These are phyloP conservation scores for Alternaria sp. DNA, from an alignment of 2,329 filamentous ascomycete species.

Conservation along the genomic window DNA sequence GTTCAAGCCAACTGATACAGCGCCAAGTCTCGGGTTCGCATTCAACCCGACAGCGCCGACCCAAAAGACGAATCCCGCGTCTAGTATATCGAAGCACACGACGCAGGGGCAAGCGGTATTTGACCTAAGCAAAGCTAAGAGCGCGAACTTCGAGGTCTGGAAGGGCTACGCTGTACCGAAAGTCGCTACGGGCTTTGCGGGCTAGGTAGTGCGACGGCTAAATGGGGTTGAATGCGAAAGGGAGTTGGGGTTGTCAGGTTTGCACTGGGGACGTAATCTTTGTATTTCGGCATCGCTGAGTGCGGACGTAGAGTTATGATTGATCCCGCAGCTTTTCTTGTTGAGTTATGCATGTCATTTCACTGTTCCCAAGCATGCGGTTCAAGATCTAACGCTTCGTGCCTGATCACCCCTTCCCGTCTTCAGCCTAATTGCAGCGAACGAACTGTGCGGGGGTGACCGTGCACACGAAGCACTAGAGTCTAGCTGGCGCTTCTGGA, in stretches of 20 bases:
- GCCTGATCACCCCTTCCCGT: background rate
- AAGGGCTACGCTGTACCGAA: conserved; percentile 25
- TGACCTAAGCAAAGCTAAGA: conserved; percentile 32
- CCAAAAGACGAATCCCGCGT: conserved; percentile 21
- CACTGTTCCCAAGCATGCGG: background rate
- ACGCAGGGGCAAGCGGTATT: conserved; percentile 28
- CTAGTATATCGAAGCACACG: conserved; percentile 27
- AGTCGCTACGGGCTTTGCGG: background rate
- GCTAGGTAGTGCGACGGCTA: conserved; percentile 1
- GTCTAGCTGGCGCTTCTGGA: background rate
- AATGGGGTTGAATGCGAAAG: background rate
- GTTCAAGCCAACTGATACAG: conserved; percentile 27
- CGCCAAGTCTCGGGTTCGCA: conserved; percentile 32
- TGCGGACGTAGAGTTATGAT: background rate
- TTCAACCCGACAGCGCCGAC: conserved; percentile 25
- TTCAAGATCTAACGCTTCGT: background rate
- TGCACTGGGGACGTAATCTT: background rate
- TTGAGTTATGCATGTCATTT: background rate
- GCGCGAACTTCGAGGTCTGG: conserved; percentile 31
- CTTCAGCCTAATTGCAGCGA: background rate
- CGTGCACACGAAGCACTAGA: conserved; percentile 1
- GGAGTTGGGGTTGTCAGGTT: background rate
- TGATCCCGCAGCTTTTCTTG: background rate
- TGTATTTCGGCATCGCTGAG: background rate
- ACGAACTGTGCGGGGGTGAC: background rate